Evolutionary conservation across 352 stramenopile genomes (phyloP).

Genomic region (Pythium pyrilobum): DNA sequence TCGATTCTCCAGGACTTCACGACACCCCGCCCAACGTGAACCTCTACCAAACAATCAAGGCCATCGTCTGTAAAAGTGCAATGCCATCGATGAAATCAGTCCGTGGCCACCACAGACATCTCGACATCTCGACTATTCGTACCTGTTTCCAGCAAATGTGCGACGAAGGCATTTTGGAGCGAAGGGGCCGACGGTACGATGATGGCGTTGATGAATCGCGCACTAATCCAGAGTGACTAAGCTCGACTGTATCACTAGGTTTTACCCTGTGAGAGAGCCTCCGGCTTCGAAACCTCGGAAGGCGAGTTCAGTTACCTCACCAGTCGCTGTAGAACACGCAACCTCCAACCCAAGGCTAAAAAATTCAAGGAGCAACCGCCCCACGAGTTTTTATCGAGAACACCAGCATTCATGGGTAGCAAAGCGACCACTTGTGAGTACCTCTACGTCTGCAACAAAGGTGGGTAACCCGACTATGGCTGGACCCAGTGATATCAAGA

Average conservation of each 20-base stretch:
- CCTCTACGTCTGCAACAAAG: too few relatives aligned
- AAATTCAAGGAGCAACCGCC: too few relatives aligned
- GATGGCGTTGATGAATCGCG: too few relatives aligned
- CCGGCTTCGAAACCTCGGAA: too few relatives aligned
- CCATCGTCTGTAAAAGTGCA: constrained; percentile 4
- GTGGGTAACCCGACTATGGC: too few relatives aligned
- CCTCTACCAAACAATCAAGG: constrained; percentile 17
- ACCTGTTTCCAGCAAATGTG: constrained; percentile 14
- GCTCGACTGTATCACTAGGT: background rate
- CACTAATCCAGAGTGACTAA: background rate
- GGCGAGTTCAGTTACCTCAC: too few relatives aligned
- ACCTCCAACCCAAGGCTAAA: too few relatives aligned
- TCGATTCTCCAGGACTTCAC: background rate
- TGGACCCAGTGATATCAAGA: background rate
- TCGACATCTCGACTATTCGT: background rate
- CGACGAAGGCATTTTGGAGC: constrained; percentile 16
- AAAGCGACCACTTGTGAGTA: too few relatives aligned
- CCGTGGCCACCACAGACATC: background rate
- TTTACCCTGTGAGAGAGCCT: background rate
- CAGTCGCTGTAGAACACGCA: too few relatives aligned
- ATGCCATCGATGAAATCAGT: constrained; percentile 15
- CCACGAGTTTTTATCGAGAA: too few relatives aligned
- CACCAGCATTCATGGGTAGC: too few relatives aligned
- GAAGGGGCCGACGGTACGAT: constrained; percentile 7
- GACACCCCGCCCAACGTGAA: constrained; percentile 3